Conservation (phyloP, 2,329 filamentous ascomycete species). For the Diaporthe nobilis region DNA sequence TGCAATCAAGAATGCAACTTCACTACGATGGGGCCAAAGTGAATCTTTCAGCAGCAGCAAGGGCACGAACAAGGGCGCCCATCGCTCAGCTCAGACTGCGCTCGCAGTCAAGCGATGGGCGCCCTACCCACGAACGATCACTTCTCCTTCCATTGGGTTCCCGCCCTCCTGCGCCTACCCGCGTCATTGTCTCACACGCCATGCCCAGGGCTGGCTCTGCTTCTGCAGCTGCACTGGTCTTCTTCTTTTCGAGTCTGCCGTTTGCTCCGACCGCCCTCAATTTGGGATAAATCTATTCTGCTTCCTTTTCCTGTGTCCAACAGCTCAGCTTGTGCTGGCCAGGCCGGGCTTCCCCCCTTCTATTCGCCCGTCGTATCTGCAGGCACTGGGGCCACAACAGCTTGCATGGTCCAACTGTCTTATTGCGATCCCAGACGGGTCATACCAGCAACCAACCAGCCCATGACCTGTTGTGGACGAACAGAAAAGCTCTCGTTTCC, state of each 20-base stretch:
- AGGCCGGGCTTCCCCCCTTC: background rate
- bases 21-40: background rate
- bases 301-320: constrained; percentile 6
- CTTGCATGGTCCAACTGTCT: constrained; percentile 22
- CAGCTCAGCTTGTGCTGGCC: constrained; percentile 7
- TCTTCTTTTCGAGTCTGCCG: background rate
- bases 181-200: constrained; percentile 39
- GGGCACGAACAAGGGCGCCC: background rate
- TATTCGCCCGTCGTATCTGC: constrained; percentile 40
- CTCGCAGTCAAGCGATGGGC: background rate
- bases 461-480: background rate
- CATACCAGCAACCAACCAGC: background rate
- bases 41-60: constrained; percentile 4
- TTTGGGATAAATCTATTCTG: background rate
- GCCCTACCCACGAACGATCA: constrained; percentile 7
- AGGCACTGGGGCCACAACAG: constrained; percentile 31
- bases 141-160: background rate
- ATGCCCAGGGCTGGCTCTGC: constrained; percentile 4
- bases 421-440: background rate
- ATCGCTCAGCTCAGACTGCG: background rate
- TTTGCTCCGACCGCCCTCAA: constrained; percentile 6
- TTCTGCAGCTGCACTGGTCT: background rate
- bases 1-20: constrained; percentile 10
- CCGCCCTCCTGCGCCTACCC: constrained; percentile 13
- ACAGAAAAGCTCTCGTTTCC: background rate